These are phyloP conservation scores for Russula griseocarnosa DNA, from an alignment of 768 basidiomycete species.

Conservation along the genomic window DNA sequence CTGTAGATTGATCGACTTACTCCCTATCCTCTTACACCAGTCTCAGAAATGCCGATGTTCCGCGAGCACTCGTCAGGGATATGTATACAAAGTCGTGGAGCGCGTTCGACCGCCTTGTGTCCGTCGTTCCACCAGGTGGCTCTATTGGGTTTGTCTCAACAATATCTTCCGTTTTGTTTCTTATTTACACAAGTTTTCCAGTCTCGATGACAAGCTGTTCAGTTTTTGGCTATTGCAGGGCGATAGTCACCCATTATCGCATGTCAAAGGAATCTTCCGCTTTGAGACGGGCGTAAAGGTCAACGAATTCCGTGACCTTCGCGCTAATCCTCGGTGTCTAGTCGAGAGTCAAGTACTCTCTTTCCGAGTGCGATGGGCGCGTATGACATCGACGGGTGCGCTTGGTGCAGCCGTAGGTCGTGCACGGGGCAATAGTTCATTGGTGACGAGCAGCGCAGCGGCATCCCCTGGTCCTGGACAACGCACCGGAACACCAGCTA, in stretches of 20 bases:
- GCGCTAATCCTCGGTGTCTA: constrained; percentile 84
- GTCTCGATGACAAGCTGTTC: constrained; percentile 89
- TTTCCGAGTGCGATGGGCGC: constrained; percentile 79
- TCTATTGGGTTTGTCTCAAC: constrained; percentile 66
- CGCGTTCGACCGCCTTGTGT: constrained; percentile 82
- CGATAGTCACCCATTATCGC: constrained; percentile 68
- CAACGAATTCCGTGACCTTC: constrained; percentile 81
- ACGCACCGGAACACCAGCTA: constrained; percentile 25
- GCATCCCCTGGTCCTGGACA: constrained; percentile 26
- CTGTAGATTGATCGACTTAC: background rate
- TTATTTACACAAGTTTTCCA: constrained; percentile 32
- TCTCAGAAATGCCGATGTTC: constrained; percentile 74
- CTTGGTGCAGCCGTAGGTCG: constrained; percentile 45
- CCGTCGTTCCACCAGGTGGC: constrained; percentile 86
- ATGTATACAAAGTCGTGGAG: constrained; percentile 95
- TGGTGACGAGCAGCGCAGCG: constrained; percentile 30
- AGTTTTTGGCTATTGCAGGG: constrained; percentile 84
- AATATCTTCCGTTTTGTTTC: constrained; percentile 12
- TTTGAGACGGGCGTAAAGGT: constrained; percentile 89
- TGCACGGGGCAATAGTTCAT: constrained; percentile 30
- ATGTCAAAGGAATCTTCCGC: constrained; percentile 80
- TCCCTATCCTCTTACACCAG: constrained; percentile 4
- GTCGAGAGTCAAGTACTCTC: constrained; percentile 77
- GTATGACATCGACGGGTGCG: constrained; percentile 65
- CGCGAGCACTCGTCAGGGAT: constrained; percentile 78